Conservation (phyloP, 495 filamentous ascomycete genomes). For the Chaetomium cochliodes region DNA sequence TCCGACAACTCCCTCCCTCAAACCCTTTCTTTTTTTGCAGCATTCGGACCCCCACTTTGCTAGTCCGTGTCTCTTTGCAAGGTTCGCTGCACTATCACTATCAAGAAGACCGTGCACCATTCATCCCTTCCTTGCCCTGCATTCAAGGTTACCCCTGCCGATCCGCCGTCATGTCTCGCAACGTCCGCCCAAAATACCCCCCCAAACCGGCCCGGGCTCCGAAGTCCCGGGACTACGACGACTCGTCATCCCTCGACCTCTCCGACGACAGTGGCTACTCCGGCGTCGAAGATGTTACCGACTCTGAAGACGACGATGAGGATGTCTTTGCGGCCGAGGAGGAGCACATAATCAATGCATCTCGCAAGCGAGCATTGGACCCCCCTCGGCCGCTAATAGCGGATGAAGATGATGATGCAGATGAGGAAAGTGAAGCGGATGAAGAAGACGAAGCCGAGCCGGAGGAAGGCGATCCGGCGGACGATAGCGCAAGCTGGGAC, state of each 20-base stretch:
- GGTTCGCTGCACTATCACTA: constrained; percentile 44
- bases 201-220: constrained; percentile 42
- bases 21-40: neutral
- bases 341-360: constrained; percentile 58
- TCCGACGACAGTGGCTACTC: constrained; percentile 70
- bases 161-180: constrained; percentile 49
- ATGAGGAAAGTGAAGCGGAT: constrained; percentile 38
- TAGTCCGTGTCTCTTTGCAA: constrained; percentile 18
- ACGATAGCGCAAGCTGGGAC: constrained; percentile 56
- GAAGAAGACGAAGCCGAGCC: constrained; percentile 30
- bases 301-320: constrained; percentile 71
- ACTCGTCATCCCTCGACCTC: constrained; percentile 49
- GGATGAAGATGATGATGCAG: constrained; percentile 36
- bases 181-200: constrained; percentile 51
- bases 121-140: neutral
- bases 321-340: constrained; percentile 72
- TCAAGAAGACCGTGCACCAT: constrained; percentile 23
- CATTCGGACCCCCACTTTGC: neutral
- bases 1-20: constrained; percentile 7
- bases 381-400: constrained; percentile 46
- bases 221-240: constrained; percentile 43
- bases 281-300: constrained; percentile 73
- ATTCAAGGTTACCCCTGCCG: constrained; percentile 30
- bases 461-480: constrained; percentile 39
- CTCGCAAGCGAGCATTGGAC: constrained; percentile 33